Evolutionary conservation across 2,329 filamentous ascomycete species (phyloP).

Genomic region (Colletotrichum truncatum): DNA sequence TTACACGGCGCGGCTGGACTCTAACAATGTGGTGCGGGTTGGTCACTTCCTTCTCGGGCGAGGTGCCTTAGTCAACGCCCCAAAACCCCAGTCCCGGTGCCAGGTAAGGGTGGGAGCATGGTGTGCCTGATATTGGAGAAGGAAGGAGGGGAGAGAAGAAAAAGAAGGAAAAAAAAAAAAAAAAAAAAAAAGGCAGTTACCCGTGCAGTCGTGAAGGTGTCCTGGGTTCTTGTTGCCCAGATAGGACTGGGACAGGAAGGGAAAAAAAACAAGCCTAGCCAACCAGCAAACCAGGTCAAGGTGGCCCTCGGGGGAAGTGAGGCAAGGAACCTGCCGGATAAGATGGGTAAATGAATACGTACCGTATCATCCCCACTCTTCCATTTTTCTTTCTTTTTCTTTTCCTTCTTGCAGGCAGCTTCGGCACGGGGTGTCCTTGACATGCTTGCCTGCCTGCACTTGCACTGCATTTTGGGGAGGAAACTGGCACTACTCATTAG

Average conservation of each 20-base stretch:
- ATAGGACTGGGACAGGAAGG: too few species aligned
- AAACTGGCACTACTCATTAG: background rate
- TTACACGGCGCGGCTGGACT: background rate
- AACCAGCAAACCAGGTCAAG: too few species aligned
- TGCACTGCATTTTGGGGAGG: background rate
- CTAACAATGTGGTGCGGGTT: background rate
- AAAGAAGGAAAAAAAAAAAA: too few species aligned
- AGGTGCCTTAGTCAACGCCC: background rate
- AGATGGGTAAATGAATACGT: background rate
- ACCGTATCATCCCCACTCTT: background rate
- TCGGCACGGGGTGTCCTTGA: background rate
- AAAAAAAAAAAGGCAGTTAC: too few species aligned
- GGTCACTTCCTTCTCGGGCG: conserved; percentile 5
- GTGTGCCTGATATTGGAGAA: background rate
- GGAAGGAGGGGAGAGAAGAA: background rate
- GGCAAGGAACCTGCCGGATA: too few species aligned
- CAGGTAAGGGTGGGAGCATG: background rate
- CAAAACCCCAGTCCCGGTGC: background rate
- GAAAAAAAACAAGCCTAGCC: too few species aligned
- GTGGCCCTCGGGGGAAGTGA: too few species aligned
- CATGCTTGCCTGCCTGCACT: background rate
- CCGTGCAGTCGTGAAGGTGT: too few species aligned
- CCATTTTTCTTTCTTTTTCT: background rate
- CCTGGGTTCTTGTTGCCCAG: too few species aligned
- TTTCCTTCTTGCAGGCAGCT: too few species aligned